These are phyloP conservation scores for Leishmania aethiopica DNA, from an alignment of 208 protist genomes.

Conservation along the genomic window DNA sequence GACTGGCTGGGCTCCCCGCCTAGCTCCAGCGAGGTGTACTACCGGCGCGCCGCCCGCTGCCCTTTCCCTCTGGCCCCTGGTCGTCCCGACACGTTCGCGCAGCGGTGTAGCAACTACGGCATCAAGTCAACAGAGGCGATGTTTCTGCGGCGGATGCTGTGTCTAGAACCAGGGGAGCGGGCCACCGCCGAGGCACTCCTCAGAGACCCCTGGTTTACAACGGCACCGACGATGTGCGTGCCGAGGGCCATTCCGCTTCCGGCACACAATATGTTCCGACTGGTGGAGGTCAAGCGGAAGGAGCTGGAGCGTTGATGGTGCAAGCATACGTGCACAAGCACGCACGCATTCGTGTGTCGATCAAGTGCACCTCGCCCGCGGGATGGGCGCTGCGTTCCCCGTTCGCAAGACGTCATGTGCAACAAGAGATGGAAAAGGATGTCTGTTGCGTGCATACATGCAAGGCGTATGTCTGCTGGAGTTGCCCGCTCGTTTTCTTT, in stretches of 20 bases:
- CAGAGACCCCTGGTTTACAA: conserved; percentile 74
- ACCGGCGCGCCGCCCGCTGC: conserved; percentile 16
- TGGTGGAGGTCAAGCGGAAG: conserved; percentile 47
- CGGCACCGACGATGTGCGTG: conserved; percentile 52
- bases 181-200: conserved; percentile 54
- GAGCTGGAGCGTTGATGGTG: conserved; percentile 13
- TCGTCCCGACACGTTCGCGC: conserved; percentile 48
- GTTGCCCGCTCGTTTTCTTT: background rate
- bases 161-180: conserved; percentile 70
- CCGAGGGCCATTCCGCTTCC: conserved; percentile 69
- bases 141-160: conserved; percentile 82
- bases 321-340: background rate
- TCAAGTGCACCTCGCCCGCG: background rate
- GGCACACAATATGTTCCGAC: conserved; percentile 66
- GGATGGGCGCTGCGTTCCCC: background rate
- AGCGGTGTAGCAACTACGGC: conserved; percentile 50
- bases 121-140: conserved; percentile 41
- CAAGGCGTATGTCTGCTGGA: background rate
- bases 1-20: conserved; percentile 82
- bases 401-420: background rate
- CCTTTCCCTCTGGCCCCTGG: conserved; percentile 29
- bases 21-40: conserved; percentile 50
- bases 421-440: background rate
- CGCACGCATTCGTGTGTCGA: background rate
- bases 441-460: background rate